phyloP scores from a whole-genome alignment of 306 rosid genomes.

The Cyclanthera cordifolia region DNA sequence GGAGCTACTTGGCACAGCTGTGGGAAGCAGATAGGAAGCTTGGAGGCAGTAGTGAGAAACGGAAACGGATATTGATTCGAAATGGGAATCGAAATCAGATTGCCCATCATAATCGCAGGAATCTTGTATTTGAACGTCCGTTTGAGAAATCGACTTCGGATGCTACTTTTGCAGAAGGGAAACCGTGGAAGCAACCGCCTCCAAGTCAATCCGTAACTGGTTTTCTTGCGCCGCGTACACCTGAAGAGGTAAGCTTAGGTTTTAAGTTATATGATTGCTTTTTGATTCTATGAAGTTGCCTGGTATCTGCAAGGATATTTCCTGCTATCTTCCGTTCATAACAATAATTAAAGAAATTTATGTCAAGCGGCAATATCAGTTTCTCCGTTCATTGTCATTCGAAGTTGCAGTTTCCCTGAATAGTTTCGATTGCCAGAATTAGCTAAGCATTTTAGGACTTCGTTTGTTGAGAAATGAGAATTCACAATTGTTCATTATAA shows the following conservation, averaged over 20 bases:
- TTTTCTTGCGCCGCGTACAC: conserved; percentile 38
- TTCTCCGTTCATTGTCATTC: too few species aligned
- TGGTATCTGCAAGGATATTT: background rate
- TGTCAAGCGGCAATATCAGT: too few species aligned
- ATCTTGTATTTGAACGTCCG: conserved; percentile 1
- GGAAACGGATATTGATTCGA: conserved; percentile 11
- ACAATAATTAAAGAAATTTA: too few species aligned
- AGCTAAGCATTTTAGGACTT: too few species aligned
- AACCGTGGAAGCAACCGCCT: conserved; percentile 48
- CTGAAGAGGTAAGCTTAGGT: conserved; percentile 43
- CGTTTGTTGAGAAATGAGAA: too few species aligned
- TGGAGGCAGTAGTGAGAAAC: background rate
- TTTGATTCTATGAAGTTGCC: background rate
- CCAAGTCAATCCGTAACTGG: conserved; percentile 52
- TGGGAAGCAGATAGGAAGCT: too few species aligned
- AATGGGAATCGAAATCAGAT: conserved; percentile 14
- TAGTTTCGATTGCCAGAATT: too few species aligned
- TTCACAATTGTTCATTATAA: too few species aligned
- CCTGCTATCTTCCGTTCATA: too few species aligned
- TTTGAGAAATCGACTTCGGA: conserved; percentile 24
- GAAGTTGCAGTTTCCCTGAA: too few species aligned
- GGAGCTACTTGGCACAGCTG: conserved; percentile 25
- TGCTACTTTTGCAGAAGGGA: conserved; percentile 25
- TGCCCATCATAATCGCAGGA: background rate
- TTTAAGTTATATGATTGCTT: background rate